These are phyloP conservation scores for Gnomoniopsis sp. DNA, from an alignment of 2,329 filamentous ascomycete genomes.

Conservation along the genomic window DNA sequence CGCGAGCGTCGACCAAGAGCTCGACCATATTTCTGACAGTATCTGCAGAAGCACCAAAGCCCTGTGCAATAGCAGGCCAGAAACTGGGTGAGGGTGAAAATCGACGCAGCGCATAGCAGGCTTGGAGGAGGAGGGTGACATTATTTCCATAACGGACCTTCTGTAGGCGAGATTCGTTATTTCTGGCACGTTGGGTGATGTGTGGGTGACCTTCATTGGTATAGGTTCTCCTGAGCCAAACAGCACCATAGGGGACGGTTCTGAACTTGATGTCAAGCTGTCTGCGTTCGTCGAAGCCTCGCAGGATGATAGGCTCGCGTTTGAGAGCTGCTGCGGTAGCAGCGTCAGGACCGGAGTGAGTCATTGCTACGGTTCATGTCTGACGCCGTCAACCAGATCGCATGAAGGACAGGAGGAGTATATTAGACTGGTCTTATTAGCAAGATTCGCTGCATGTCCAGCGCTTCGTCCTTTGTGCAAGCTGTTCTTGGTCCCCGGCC, in stretches of 20 bases:
- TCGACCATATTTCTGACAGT: background rate
- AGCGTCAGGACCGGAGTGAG: background rate
- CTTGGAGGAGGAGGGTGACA: slow-evolving; percentile 10
- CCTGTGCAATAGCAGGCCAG: slow-evolving; percentile 1
- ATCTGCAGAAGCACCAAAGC: background rate
- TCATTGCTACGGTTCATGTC: too few relatives aligned
- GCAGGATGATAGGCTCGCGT: slow-evolving; percentile 4
- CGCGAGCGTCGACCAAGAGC: background rate
- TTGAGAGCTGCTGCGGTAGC: background rate
- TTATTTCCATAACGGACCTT: slow-evolving; percentile 16
- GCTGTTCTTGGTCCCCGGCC: too few relatives aligned
- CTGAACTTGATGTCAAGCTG: background rate
- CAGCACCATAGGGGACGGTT: background rate
- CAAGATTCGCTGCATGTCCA: too few relatives aligned
- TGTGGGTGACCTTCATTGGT: background rate
- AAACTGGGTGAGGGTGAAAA: background rate
- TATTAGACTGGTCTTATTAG: too few relatives aligned
- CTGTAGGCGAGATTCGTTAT: background rate
- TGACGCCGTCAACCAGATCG: too few relatives aligned
- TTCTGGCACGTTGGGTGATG: background rate
- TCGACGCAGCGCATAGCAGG: background rate
- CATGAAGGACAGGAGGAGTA: too few relatives aligned
- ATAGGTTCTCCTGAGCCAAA: slow-evolving; percentile 2
- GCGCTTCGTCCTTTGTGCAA: too few relatives aligned
- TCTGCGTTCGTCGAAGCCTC: slow-evolving; percentile 1